Evolutionary conservation across 495 filamentous ascomycete genomes (phyloP).

Genomic region (Podospora sp.): DNA sequence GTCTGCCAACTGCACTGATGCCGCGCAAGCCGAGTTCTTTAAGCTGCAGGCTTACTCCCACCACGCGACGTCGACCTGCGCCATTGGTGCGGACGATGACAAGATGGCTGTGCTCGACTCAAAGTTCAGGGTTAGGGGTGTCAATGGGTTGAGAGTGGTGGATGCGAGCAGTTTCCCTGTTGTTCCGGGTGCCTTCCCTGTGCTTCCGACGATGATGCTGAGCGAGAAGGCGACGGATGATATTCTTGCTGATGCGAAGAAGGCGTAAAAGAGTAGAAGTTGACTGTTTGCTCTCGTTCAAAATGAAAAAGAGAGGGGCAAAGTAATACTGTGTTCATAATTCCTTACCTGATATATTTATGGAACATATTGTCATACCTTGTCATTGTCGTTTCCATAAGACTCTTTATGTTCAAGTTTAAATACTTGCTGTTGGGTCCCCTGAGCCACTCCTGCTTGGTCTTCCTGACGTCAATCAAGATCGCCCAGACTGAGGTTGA

Average conservation of each 20-base stretch:
- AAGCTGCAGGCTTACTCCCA: constrained; percentile 55
- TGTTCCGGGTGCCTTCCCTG: constrained; percentile 63
- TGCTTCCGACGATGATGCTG: constrained; percentile 63
- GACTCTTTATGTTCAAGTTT: no score
- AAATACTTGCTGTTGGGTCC: no score
- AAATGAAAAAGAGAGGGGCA: not conserved
- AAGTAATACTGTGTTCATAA: no score
- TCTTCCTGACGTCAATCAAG: no score
- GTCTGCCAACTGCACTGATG: constrained; percentile 41
- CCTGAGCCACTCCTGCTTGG: no score
- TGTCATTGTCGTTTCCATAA: no score
- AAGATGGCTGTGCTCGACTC: constrained; percentile 53
- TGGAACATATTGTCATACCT: no score
- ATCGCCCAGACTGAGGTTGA: no score
- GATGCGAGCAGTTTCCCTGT: constrained; percentile 57
- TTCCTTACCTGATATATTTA: not conserved
- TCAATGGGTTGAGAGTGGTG: constrained; percentile 54
- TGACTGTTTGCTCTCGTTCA: not conserved
- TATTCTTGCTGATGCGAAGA: constrained; percentile 56
- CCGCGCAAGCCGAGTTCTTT: constrained; percentile 44
- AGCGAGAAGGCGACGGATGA: constrained; percentile 66
- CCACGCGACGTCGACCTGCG: constrained; percentile 51
- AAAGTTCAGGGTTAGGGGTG: constrained; percentile 54
- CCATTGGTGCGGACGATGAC: constrained; percentile 54
- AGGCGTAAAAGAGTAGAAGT: not conserved